phyloP scores from a whole-genome alignment of 2,329 filamentous ascomycete species.

The Fonsecaea nubica region DNA sequence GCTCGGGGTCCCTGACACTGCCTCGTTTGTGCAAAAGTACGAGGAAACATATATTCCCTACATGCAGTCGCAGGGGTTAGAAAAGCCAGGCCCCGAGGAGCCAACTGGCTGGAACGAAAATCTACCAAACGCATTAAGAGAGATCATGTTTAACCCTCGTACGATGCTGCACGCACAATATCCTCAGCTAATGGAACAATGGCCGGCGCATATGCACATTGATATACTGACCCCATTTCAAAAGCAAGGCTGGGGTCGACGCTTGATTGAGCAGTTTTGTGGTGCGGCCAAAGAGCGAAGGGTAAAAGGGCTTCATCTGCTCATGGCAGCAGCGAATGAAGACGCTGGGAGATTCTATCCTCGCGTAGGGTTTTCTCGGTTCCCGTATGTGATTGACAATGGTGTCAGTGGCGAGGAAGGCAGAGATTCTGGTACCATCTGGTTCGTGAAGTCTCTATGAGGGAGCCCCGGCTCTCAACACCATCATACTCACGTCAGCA shows the following conservation, averaged over 20 bases:
- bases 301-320: constrained; percentile 32
- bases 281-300: constrained; percentile 17
- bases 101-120: constrained; percentile 27
- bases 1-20: constrained; percentile 32
- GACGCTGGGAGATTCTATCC: constrained; percentile 35
- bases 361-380: constrained; percentile 35
- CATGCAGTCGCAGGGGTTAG: constrained; percentile 26
- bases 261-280: constrained; percentile 32
- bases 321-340: constrained; percentile 37
- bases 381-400: constrained; percentile 32
- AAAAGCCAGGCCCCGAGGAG: constrained; percentile 27
- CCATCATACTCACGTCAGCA: neutral
- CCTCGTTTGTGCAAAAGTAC: constrained; percentile 32
- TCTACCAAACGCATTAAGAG: constrained; percentile 31
- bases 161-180: constrained; percentile 30
- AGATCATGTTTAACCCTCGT: constrained; percentile 34
- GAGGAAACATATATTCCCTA: constrained; percentile 27
- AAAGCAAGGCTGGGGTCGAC: constrained; percentile 34
- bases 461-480: neutral
- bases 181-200: constrained; percentile 32
- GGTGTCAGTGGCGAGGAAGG: constrained; percentile 35
- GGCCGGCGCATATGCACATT: constrained; percentile 39
- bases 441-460: constrained; percentile 33
- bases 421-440: constrained; percentile 31
- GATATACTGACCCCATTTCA: constrained; percentile 34